phyloP scores from a whole-genome alignment of 2,329 filamentous ascomycete species.

The Metarhizium robertsii region DNA sequence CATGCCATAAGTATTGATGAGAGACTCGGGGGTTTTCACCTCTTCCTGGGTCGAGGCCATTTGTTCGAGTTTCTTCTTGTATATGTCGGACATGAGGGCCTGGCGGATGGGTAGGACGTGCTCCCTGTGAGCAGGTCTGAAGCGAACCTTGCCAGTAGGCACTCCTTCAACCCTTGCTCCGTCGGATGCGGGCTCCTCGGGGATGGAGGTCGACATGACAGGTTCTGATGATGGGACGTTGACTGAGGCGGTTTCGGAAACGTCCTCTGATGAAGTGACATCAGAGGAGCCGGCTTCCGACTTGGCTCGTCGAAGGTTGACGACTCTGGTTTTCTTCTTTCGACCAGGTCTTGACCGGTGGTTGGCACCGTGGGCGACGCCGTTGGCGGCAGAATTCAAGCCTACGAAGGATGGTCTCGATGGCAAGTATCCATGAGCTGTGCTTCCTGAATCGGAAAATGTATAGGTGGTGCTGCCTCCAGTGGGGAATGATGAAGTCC shows the following conservation, averaged over 20 bases:
- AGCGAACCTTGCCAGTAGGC: slow-evolving; percentile 31
- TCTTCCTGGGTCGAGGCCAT: slow-evolving; percentile 13
- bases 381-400: slow-evolving; percentile 50
- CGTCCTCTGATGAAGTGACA: slow-evolving; percentile 34
- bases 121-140: slow-evolving; percentile 17
- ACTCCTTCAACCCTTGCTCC: slow-evolving; percentile 16
- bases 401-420: slow-evolving; percentile 59
- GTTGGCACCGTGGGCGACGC: slow-evolving; percentile 53
- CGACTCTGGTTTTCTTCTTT: slow-evolving; percentile 76
- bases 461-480: slow-evolving; percentile 60
- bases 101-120: slow-evolving; percentile 9
- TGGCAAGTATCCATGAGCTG: slow-evolving; percentile 51
- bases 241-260: slow-evolving; percentile 46
- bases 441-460: slow-evolving; percentile 62
- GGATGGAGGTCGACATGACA: slow-evolving; percentile 43
- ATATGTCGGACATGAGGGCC: slow-evolving; percentile 16
- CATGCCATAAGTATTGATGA: not conserved
- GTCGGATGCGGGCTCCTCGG: slow-evolving; percentile 50
- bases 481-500: slow-evolving; percentile 51
- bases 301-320: slow-evolving; percentile 64
- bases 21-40: slow-evolving; percentile 9
- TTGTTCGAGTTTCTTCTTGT: slow-evolving; percentile 14
- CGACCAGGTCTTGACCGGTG: slow-evolving; percentile 53
- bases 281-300: slow-evolving; percentile 43
- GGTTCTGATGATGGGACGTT: slow-evolving; percentile 53